Evolutionary conservation across 2,329 filamentous ascomycete genomes (phyloP).

Genomic region (Triangularia verruculosa): DNA sequence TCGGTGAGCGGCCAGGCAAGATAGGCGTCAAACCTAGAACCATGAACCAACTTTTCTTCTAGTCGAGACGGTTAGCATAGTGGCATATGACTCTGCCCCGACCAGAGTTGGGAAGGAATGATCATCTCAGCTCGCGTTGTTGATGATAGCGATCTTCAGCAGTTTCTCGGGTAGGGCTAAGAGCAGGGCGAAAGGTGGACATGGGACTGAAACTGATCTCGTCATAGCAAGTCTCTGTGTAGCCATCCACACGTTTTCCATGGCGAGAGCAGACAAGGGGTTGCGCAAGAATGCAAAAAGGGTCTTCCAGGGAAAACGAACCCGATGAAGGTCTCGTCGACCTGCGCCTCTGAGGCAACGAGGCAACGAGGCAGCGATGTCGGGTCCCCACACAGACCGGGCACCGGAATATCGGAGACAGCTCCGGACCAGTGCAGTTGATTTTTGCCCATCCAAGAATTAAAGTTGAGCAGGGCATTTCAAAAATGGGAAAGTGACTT

Average conservation of each 20-base stretch:
- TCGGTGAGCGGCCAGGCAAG: not conserved
- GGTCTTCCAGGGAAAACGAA: not conserved
- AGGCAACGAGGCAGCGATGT: too few species aligned
- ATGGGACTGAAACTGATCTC: not conserved
- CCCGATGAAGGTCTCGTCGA: not conserved
- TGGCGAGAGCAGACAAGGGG: not conserved
- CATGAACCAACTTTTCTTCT: not conserved
- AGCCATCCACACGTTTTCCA: not conserved
- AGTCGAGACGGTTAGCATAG: too few species aligned
- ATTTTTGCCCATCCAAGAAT: not conserved
- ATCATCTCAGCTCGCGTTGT: not conserved
- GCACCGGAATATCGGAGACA: not conserved
- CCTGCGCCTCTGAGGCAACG: not conserved
- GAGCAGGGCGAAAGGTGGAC: not conserved
- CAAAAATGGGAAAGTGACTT: not conserved
- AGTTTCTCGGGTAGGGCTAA: not conserved
- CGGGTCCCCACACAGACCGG: too few species aligned
- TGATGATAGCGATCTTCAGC: not conserved
- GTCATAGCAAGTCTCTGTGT: not conserved
- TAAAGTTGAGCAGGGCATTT: not conserved
- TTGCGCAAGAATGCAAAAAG: not conserved
- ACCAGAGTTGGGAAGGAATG: too few species aligned
- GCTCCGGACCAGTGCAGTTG: not conserved
- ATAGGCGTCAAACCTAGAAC: not conserved
- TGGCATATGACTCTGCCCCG: not conserved